A percentile compares a stretch with the other conserved stretches of the same genome.
Conservation (phyloP, 2,329 filamentous ascomycete genomes). For the Ceratocystis lukuohia region DNA sequence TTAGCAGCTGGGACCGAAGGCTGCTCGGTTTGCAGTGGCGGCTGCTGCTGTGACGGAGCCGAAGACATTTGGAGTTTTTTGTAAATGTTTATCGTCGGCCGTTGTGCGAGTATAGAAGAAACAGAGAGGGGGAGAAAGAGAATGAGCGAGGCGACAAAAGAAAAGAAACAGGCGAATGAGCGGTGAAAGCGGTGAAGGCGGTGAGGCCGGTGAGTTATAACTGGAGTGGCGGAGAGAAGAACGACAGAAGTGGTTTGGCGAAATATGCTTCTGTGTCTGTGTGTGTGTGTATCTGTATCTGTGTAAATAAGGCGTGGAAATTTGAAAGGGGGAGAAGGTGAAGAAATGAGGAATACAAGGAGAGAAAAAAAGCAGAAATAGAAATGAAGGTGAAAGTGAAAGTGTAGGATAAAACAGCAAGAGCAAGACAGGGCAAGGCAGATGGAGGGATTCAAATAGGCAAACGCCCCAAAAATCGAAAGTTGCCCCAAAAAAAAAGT, state of each 20-base stretch:
- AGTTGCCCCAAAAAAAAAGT: not conserved
- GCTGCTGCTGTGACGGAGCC: too few relatives aligned
- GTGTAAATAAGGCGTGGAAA: not conserved
- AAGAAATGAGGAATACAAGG: slow-evolving; percentile 12
- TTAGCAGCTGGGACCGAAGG: not conserved
- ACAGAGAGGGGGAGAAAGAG: not conserved
- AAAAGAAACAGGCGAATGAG: not conserved
- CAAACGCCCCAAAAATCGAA: not conserved
- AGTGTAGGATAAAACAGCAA: slow-evolving; percentile 18
- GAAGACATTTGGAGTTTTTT: too few relatives aligned
- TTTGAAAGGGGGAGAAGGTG: slow-evolving; percentile 15
- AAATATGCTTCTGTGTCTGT: not conserved
- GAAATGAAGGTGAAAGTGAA: slow-evolving; percentile 16
- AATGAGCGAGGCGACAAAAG: not conserved
- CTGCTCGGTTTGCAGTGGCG: too few relatives aligned
- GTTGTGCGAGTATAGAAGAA: too few relatives aligned
- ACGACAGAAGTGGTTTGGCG: not conserved
- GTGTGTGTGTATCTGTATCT: not conserved
- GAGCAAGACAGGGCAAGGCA: slow-evolving; percentile 17
- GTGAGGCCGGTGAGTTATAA: not conserved
- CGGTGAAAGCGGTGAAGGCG: slow-evolving; percentile 1
- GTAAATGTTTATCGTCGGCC: too few relatives aligned
- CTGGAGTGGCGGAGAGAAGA: slow-evolving; percentile 19
- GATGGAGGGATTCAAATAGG: slow-evolving; percentile 5
- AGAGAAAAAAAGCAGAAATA: slow-evolving; percentile 15